phyloP scores from a whole-genome alignment of 768 basidiomycete species.

The Hygrocybe punicea region DNA sequence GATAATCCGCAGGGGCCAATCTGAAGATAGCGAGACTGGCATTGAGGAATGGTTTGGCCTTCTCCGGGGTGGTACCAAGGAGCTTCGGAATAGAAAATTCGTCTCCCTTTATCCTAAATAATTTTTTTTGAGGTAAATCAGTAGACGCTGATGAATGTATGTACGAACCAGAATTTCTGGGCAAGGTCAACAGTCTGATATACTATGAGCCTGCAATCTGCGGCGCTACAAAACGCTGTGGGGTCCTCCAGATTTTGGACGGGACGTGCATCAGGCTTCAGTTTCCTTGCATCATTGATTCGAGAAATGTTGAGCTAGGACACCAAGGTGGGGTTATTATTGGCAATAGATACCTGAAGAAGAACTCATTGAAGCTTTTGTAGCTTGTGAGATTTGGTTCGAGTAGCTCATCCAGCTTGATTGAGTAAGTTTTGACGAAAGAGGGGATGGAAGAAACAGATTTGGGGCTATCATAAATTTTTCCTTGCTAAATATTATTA shows the following conservation, averaged over 20 bases:
- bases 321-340: not conserved
- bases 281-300: conserved; percentile 41
- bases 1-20: conserved; percentile 78
- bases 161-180: conserved; percentile 60
- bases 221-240: conserved; percentile 55
- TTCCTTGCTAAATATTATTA: conserved; percentile 43
- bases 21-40: conserved; percentile 64
- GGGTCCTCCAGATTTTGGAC: conserved; percentile 54
- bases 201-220: conserved; percentile 73
- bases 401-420: conserved; percentile 58
- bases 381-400: conserved; percentile 62
- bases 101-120: conserved; percentile 60
- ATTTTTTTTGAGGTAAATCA: not conserved
- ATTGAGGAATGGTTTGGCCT: conserved; percentile 40
- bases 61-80: conserved; percentile 43
- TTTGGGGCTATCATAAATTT: conserved; percentile 51
- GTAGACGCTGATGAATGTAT: no score
- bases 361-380: conserved; percentile 75
- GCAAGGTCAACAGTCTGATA: conserved; percentile 58
- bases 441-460: conserved; percentile 51
- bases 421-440: conserved; percentile 53
- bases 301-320: not conserved
- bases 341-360: conserved; percentile 43
- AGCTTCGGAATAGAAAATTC: conserved; percentile 65
- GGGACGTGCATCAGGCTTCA: conserved; percentile 59